Evolutionary conservation across 306 rosid genomes (phyloP), one percentile per base, ranked within the genome.

Genomic region (Oemleria cerasiformis): DNA sequence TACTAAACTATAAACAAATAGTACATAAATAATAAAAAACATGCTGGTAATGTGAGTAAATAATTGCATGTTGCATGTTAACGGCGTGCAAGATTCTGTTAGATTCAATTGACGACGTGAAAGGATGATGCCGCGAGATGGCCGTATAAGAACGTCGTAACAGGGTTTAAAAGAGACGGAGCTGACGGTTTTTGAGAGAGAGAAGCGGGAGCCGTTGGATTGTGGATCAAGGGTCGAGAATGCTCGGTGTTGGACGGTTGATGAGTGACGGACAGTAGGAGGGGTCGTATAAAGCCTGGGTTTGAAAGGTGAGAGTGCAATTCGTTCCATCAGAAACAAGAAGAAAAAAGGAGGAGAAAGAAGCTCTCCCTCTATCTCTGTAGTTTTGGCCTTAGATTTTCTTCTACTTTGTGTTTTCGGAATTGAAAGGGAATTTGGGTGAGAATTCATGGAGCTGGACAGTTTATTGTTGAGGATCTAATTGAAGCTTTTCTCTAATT

Each of bases 381-480:
- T 63, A 77, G 76, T 69, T 79, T 80, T 80, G 19, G 62, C 64
- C 56, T 69, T 50, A 40, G 30, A 2, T 15, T 48, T 63, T 80
- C 77, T 20, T 62, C 51, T 14, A 7, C 21, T 57, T 64, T 81
- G 3, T 30, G 36, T 30, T 30, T 30, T 30, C 3, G 34, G 19
- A 50, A 16, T 71, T 49, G 73, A 75, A 79, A 13, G 38, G 42
- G 19, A 43, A 51, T 80, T 75, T 9, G 14, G 73, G 39, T 42
- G 55, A 59, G 65, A 68, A 79, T 70, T 77, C 19, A 7, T 19
- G 75, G 76, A 60, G 79, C 56, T 73, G 25, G 64, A 67, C 73
- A 73, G 62, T 73, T 57, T 79, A 81, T 77, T 80, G 80, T 63
- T 23, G 75, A 83, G 83, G 90, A 89, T 89, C 92, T 83, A 54